phyloP scores from a whole-genome alignment of 1,139 yeast genomes.

The Suhomyces bokatorum region DNA sequence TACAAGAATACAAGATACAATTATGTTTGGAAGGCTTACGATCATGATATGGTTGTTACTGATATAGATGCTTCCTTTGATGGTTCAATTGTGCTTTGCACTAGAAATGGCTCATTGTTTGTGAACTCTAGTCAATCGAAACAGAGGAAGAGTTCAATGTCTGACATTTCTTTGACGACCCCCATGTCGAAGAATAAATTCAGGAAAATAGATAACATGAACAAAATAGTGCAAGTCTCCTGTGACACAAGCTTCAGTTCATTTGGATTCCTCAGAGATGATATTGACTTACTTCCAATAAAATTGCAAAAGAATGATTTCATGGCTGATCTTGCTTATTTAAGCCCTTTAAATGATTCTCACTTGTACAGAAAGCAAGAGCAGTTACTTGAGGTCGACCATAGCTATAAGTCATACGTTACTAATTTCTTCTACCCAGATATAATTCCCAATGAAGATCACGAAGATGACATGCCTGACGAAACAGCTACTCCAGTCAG shows the following conservation, averaged over 20 bases:
- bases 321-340: constrained; percentile 46
- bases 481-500: constrained; percentile 1
- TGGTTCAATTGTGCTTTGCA: constrained; percentile 69
- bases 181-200: constrained; percentile 48
- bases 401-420: constrained; percentile 24
- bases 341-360: constrained; percentile 45
- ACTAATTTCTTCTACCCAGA: constrained; percentile 31
- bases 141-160: constrained; percentile 36
- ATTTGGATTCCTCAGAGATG: constrained; percentile 70
- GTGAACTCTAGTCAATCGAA: constrained; percentile 26
- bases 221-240: constrained; percentile 56
- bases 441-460: constrained; percentile 14
- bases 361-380: constrained; percentile 31
- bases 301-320: constrained; percentile 46
- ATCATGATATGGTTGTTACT: constrained; percentile 47
- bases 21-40: constrained; percentile 56
- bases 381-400: constrained; percentile 29
- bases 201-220: constrained; percentile 52
- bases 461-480: constrained; percentile 8
- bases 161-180: constrained; percentile 29
- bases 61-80: constrained; percentile 71
- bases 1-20: constrained; percentile 37
- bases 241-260: constrained; percentile 70
- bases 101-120: constrained; percentile 67
- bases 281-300: constrained; percentile 55